Evolutionary conservation across 108 stramenopile species (phyloP).

Genomic region (Asterionellopsis glacialis): DNA sequence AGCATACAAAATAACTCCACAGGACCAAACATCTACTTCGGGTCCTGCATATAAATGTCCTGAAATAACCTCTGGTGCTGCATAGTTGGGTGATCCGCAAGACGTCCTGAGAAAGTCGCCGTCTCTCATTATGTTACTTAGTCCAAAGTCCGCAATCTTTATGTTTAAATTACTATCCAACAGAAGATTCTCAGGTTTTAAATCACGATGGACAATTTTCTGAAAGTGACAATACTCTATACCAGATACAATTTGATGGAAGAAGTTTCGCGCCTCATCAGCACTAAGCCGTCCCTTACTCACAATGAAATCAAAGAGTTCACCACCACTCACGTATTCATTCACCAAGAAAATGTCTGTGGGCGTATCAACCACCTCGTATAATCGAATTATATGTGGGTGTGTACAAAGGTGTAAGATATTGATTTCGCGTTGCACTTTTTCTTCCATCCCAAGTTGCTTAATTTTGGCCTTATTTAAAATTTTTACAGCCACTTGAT

Average conservation of each 20-base stretch:
- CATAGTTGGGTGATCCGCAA: slow-evolving; percentile 98
- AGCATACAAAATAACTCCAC: slow-evolving; percentile 98
- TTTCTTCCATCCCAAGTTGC: slow-evolving; percentile 98
- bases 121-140: slow-evolving; percentile 96
- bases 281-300: slow-evolving; percentile 90
- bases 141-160: slow-evolving; percentile 99
- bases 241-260: slow-evolving; percentile 98
- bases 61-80: slow-evolving; percentile 98
- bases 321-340: slow-evolving; percentile 97
- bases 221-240: slow-evolving; percentile 99
- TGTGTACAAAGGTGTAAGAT: slow-evolving; percentile 97
- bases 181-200: slow-evolving; percentile 73
- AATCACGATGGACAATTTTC: slow-evolving; percentile 87
- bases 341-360: slow-evolving; percentile 99
- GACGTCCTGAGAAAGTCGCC: slow-evolving; percentile 97
- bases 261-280: slow-evolving; percentile 96
- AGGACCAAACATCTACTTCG: slow-evolving; percentile 99
- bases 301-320: slow-evolving; percentile 99
- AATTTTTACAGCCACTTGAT: slow-evolving; percentile 99
- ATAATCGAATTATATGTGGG: slow-evolving; percentile 98
- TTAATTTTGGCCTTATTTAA: slow-evolving; percentile 98
- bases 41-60: slow-evolving; percentile 98
- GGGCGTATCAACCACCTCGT: slow-evolving; percentile 97
- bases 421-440: slow-evolving; percentile 99
- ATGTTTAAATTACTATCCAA: slow-evolving; percentile 91